These are phyloP conservation scores for Casuarina equisetifolia DNA, from an alignment of 306 rosid genomes.

Conservation along the genomic window DNA sequence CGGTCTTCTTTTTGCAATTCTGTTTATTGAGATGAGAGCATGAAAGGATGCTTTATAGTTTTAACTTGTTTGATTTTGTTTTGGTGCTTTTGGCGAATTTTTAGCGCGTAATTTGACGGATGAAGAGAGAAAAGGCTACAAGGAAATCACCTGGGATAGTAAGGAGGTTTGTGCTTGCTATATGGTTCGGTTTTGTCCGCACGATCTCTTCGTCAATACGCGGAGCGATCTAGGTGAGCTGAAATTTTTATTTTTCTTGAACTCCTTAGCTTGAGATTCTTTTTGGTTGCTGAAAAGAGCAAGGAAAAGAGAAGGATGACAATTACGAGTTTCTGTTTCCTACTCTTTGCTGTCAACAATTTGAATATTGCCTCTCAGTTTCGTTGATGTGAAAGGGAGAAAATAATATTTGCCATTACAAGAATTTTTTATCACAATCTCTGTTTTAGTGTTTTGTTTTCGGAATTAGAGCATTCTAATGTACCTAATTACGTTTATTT, in stretches of 20 bases:
- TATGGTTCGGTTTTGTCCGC: constrained; percentile 99
- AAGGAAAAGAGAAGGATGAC: not conserved
- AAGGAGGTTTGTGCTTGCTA: constrained; percentile 89
- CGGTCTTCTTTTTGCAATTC: not conserved
- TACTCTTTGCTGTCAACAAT: not conserved
- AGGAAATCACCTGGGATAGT: constrained; percentile 87
- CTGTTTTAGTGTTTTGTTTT: not conserved
- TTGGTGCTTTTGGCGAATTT: constrained; percentile 15
- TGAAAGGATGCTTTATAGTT: not conserved
- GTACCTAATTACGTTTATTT: not conserved
- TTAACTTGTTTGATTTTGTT: not conserved
- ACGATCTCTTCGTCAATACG: constrained; percentile 93
- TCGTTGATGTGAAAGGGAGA: not conserved
- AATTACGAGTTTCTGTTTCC: not conserved
- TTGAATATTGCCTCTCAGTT: not conserved
- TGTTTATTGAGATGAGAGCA: not conserved
- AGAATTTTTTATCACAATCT: not conserved
- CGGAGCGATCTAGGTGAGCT: constrained; percentile 94
- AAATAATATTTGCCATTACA: not conserved
- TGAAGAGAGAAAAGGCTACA: constrained; percentile 81
- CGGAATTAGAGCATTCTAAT: not conserved
- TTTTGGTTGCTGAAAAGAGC: constrained; percentile 4
- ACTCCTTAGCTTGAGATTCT: not conserved
- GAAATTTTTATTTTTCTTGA: not conserved
- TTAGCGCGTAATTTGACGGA: constrained; percentile 94